Evolutionary conservation across 2,329 filamentous ascomycete species (phyloP), one percentile per base, ranked within the genome.

Genomic region (Tolypocladium amazonense): DNA sequence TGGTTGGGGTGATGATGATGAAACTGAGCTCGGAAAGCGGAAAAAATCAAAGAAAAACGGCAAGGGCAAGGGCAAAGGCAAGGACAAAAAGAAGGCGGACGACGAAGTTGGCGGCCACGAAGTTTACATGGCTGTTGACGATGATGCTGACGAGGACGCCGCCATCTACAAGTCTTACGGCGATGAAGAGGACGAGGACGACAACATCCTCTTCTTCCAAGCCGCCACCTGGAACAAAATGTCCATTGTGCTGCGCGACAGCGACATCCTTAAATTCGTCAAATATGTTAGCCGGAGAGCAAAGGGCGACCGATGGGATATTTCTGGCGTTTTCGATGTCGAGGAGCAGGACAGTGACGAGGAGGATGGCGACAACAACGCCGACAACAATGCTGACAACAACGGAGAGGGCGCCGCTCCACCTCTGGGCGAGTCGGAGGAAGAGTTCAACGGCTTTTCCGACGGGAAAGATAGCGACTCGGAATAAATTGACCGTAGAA

Each of bases 51-150:
- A 75, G 52, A 73, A 76, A 63, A 73, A 73, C 41, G 65, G 61
- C 47, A 75, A 69, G 63, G 70, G 53, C 63, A 70, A 75, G 59
- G 68, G 65, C 52, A 68, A 72, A 33, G 62, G 63, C 9, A 69
- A 69, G 57, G 62, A 58, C 53, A 75, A 67, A 67, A 68, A 71
- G 5, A 69, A 74, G 37, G 75, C 76, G 57, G 69, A 71, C 23
- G 76, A 79, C 25, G 84, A 88, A 58, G 84, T 89, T 1, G 89
- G 89, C 59, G 89, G 89, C 38, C 88, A 91, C 70, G 88, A 92
- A 69, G 89, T 96, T 61, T 97, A 96, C 80, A 96, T 97, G 92
- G 92, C 91, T 0, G 90, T 88, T 58, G 89, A 92, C 56, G 89
- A 92, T 45, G 87, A 88, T 27, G 77, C 79, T 47, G 77, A 80